Evolutionary conservation across 2,329 filamentous ascomycete genomes (phyloP).

Genomic region (Fusarium verrucosum): DNA sequence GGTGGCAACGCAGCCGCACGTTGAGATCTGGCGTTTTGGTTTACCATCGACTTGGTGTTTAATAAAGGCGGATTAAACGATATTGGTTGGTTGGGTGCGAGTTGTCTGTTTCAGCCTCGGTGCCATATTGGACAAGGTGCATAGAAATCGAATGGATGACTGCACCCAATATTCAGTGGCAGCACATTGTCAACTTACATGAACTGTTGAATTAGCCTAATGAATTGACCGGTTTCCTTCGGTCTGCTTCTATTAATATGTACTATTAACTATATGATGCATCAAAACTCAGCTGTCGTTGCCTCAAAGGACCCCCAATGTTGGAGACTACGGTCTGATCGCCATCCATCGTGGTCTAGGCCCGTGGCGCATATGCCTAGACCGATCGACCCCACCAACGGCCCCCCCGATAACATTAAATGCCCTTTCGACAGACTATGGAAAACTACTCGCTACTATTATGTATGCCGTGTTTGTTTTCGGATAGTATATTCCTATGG

Average conservation of each 20-base stretch:
- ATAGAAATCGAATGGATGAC: background rate
- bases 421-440: background rate
- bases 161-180: background rate
- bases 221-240: background rate
- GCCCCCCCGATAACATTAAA: background rate
- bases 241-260: no score
- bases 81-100: constrained; percentile 1
- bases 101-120: constrained; percentile 14
- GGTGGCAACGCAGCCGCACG: constrained; percentile 27
- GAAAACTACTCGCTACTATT: background rate
- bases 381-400: constrained; percentile 28
- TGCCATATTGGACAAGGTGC: background rate
- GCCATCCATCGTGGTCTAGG: constrained; percentile 24
- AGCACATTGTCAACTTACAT: background rate
- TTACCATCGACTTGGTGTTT: constrained; percentile 14
- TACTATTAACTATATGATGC: no score
- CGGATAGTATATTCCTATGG: constrained; percentile 9
- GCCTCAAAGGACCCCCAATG: constrained; percentile 21
- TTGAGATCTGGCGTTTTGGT: constrained; percentile 24
- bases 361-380: constrained; percentile 35
- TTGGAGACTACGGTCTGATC: constrained; percentile 23
- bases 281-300: background rate
- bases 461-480: constrained; percentile 5
- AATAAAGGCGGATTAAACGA: background rate
- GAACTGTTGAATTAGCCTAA: background rate